A percentile compares a stretch with the other conserved stretches of the same genome.
Evolutionary conservation across 768 basidiomycete species (phyloP).

Genomic region (Mycena kentingensis): DNA sequence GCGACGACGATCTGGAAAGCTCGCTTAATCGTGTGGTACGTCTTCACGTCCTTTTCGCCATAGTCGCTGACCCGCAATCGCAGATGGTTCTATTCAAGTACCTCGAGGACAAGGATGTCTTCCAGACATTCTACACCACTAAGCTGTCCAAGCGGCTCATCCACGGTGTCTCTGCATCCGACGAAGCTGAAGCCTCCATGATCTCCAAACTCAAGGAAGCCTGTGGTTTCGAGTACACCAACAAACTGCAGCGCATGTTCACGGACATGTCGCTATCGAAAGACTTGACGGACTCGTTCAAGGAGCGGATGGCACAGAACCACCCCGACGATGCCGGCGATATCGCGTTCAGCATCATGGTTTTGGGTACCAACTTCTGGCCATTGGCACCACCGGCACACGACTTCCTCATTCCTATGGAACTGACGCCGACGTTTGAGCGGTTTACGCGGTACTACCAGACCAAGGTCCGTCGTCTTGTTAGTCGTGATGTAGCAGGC

Average conservation of each 20-base stretch:
- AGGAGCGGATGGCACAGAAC: conserved; percentile 86
- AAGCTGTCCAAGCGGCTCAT: conserved; percentile 93
- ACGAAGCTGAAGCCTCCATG: conserved; percentile 97
- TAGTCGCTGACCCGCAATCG: conserved; percentile 28
- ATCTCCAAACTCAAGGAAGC: conserved; percentile 96
- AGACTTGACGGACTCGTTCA: conserved; percentile 94
- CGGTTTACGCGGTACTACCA: conserved; percentile 93
- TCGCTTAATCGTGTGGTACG: conserved; percentile 88
- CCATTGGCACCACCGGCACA: conserved; percentile 81
- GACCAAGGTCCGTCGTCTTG: conserved; percentile 27
- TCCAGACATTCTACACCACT: conserved; percentile 96
- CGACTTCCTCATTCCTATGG: conserved; percentile 86
- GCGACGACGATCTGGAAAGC: conserved; percentile 87
- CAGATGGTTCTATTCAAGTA: conserved; percentile 99
- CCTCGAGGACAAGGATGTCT: conserved; percentile 98
- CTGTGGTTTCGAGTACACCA: conserved; percentile 95
- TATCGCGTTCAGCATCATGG: conserved; percentile 90
- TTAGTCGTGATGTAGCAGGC: not conserved
- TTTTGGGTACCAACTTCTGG: conserved; percentile 96
- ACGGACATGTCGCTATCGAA: conserved; percentile 95
- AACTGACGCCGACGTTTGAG: conserved; percentile 85
- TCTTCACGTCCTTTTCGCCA: conserved; percentile 20
- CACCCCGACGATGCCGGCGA: conserved; percentile 77
- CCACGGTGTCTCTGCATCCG: conserved; percentile 86
- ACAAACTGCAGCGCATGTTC: conserved; percentile 96